A percentile compares a stretch with the other conserved stretches of the same genome.
phyloP scores from a whole-genome alignment of 1,284 basidiomycete genomes.

The Melampsora larici-populina region DNA sequence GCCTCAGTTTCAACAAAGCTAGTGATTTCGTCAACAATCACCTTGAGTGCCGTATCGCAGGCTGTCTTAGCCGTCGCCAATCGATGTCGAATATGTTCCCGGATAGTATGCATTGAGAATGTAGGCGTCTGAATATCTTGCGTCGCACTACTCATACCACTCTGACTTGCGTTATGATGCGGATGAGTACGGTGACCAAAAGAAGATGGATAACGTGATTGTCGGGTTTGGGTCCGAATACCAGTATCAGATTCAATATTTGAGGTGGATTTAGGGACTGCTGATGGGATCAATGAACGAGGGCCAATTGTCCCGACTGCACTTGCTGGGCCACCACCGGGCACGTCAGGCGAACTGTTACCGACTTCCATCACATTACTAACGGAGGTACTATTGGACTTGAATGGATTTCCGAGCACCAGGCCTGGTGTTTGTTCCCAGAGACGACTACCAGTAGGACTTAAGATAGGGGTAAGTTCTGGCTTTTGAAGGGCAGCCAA shows the following conservation, averaged over 20 bases:
- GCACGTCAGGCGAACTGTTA: not conserved
- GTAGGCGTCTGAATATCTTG: constrained; percentile 41
- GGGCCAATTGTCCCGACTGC: not conserved
- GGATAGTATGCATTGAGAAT: constrained; percentile 64
- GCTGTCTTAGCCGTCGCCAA: constrained; percentile 89
- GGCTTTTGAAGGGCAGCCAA: constrained; percentile 19
- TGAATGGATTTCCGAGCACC: constrained; percentile 39
- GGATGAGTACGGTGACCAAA: not conserved
- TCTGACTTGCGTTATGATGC: not conserved
- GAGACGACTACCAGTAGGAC: constrained; percentile 28
- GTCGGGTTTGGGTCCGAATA: not conserved
- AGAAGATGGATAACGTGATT: not conserved
- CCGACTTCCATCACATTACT: not conserved
- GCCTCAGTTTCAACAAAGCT: constrained; percentile 82
- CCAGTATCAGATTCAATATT: too few species aligned
- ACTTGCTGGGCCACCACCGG: not conserved
- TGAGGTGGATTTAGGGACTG: not conserved
- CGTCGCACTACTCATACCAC: constrained; percentile 3
- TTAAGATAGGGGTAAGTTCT: constrained; percentile 41
- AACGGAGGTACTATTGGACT: not conserved
- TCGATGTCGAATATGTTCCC: constrained; percentile 86
- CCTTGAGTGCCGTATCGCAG: constrained; percentile 89
- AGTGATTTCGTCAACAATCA: constrained; percentile 88
- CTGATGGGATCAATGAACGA: constrained; percentile 5
- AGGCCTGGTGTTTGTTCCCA: constrained; percentile 42